These are phyloP conservation scores for Fomes fomentarius DNA, from an alignment of 1,284 basidiomycete species.

Conservation along the genomic window DNA sequence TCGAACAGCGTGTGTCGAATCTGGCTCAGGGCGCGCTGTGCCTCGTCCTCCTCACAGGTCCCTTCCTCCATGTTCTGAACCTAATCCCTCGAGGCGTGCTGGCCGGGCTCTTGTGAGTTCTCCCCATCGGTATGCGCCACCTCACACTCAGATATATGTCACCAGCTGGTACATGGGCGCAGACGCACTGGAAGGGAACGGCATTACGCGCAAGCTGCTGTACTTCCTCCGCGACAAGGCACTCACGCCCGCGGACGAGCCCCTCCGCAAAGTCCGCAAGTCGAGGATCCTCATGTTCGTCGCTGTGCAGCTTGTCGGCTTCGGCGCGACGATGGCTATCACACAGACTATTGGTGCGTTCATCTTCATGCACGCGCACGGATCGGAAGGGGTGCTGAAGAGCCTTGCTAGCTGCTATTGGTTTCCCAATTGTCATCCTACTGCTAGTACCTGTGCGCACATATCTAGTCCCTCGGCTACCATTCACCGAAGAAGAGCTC, in stretches of 20 bases:
- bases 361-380: background rate
- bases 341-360: constrained; percentile 86
- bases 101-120: constrained; percentile 72
- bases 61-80: constrained; percentile 79
- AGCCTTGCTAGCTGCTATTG: constrained; percentile 74
- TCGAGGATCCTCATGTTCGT: constrained; percentile 82
- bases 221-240: constrained; percentile 81
- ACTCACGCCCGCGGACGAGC: constrained; percentile 66
- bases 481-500: constrained; percentile 84
- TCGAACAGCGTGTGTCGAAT: constrained; percentile 90
- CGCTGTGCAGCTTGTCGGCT: constrained; percentile 81
- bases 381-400: too few species aligned
- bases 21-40: constrained; percentile 83
- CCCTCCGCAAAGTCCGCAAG: constrained; percentile 75
- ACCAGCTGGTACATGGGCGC: constrained; percentile 89
- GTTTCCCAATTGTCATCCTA: constrained; percentile 91
- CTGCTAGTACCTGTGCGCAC: constrained; percentile 85
- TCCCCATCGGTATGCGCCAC: constrained; percentile 3
- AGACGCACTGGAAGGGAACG: constrained; percentile 81
- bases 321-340: constrained; percentile 90
- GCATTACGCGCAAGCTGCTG: constrained; percentile 83
- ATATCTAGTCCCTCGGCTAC: constrained; percentile 72
- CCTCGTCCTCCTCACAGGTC: constrained; percentile 79
- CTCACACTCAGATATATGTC: constrained; percentile 22
- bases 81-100: constrained; percentile 79